Conservation (phyloP, 345 rosid species). For the Euphorbia peplus region DNA sequence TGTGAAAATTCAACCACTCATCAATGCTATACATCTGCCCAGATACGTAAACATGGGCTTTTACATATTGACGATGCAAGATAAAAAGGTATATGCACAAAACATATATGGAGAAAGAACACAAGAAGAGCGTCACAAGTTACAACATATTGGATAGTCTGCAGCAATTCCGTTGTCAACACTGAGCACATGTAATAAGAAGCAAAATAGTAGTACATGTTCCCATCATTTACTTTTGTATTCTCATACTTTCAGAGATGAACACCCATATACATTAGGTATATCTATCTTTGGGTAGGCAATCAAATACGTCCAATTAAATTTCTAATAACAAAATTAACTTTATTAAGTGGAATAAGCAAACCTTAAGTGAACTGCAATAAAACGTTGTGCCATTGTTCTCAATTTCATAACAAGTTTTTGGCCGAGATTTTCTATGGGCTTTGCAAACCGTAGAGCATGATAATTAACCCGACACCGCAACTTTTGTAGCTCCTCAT, state of each 20-base stretch:
- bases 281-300: neutral
- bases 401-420: conserved; percentile 71
- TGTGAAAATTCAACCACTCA: neutral
- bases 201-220: neutral
- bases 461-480: conserved; percentile 94
- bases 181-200: neutral
- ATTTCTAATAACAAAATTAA: neutral
- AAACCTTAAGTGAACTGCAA: conserved; percentile 93
- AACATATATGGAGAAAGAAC: neutral
- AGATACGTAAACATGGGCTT: neutral
- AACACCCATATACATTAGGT: neutral
- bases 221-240: neutral
- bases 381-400: conserved; percentile 69
- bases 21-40: neutral
- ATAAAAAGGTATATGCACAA: neutral
- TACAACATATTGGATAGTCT: neutral
- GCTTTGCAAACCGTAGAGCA: conserved; percentile 82
- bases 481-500: conserved; percentile 81
- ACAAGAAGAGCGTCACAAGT: neutral
- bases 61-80: neutral
- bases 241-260: neutral
- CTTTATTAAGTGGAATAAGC: conserved; percentile 5
- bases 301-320: neutral
- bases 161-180: neutral
- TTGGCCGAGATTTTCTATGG: conserved; percentile 75